Evolutionary conservation across 2,329 filamentous ascomycete species (phyloP), one percentile per base, ranked within the genome.

Genomic region (Penicillium sp.): DNA sequence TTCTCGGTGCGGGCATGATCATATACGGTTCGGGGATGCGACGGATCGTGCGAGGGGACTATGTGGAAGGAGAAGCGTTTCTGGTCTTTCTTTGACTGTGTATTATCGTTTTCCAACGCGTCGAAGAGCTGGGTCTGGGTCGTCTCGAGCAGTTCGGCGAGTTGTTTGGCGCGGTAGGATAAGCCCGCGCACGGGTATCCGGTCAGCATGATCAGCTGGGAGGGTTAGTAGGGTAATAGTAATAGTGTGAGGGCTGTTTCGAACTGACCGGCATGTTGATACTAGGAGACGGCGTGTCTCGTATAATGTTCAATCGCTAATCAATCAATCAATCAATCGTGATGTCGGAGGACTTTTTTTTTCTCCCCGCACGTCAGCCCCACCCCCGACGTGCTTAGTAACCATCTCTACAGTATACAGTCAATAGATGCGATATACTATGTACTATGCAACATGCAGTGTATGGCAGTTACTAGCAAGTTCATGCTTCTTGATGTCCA

Each of bases 111-210:
- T 18, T 58, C 56, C 11, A 58, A n/a, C 3, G 50, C 50, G 16
- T 66, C 63, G 66, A 71, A 68, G 60, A 75, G 68, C 68, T 74
- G 69, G 77, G 81, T 69, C 73, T 82, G 67, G 42, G 73, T 64
- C 46, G 74, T 70, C 57, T 77, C 71, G 68, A 85, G 79, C 59
- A 74, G 73, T 12, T 76, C 65, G 53, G 79, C 74, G 54, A 87
- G 77, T 70, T 87, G 84, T 45, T 74, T 68, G 60, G 82, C 79
- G 66, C 84, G 82, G 64, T 83, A 74, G 12, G 82, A 84, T 63
- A 87, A 84, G 64, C 84, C 84, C 64, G 83, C 82, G 61, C 80
- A 84, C 49, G 84, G 84, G 67, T 82, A 85, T 61, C 83, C 83
- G 60, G 83, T 84, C 59, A 86, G 74, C 57, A 85, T 76, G 59